Percentiles rank a stretch among this genome's conserved stretches.
These are phyloP conservation scores for Gossypium schwendimanii DNA, from an alignment of 441 rosid genomes.

Conservation along the genomic window DNA sequence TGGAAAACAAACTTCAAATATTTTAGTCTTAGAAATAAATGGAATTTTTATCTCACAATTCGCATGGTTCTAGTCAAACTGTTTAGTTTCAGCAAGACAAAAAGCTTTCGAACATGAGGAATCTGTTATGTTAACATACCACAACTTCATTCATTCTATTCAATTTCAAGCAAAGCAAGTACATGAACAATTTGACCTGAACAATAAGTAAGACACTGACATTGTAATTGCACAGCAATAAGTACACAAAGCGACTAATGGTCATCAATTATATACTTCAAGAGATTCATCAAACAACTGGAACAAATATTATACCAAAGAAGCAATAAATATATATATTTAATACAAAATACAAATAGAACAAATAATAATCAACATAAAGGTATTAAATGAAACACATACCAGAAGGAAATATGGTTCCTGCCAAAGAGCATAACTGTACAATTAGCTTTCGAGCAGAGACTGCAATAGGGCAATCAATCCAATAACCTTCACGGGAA, in stretches of 20 bases:
- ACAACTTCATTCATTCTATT: constrained; percentile 1
- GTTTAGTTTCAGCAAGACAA: not conserved
- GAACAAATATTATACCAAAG: not conserved
- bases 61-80: not conserved
- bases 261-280: not conserved
- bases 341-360: not conserved
- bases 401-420: constrained; percentile 74
- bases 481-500: constrained; percentile 66
- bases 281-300: not conserved
- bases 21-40: not conserved
- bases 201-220: not conserved
- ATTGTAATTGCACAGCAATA: not conserved
- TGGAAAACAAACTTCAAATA: not conserved
- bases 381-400: constrained; percentile 18
- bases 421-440: constrained; percentile 85
- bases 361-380: not conserved
- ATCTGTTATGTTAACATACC: constrained; percentile 2
- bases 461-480: constrained; percentile 90
- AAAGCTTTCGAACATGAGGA: not conserved
- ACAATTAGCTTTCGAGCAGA: constrained; percentile 90
- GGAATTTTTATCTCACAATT: constrained; percentile 8
- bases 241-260: not conserved
- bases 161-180: constrained; percentile 3
- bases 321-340: not conserved
- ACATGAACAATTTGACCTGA: not conserved